Conservation (phyloP, 2,329 filamentous ascomycete genomes). For the Graphilbum fragrans region DNA sequence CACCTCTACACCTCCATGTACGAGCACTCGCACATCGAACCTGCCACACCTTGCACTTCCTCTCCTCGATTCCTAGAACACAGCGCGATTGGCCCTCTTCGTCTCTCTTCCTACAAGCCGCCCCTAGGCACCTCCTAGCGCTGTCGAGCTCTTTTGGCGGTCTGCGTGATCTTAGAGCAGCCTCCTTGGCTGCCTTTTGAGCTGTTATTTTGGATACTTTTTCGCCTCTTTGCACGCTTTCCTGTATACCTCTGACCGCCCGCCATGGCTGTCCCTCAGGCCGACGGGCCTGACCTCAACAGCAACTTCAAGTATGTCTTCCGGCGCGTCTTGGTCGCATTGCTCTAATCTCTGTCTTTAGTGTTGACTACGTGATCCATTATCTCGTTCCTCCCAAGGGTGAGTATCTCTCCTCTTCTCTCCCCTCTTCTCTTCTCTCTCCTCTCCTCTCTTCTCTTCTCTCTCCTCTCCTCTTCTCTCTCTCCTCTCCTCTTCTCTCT, state of each 20-base stretch:
- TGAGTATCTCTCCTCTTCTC: background rate
- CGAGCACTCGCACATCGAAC: too few species aligned
- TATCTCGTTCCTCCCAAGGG: background rate
- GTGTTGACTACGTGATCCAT: slow-evolving; percentile 1
- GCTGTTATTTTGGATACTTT: background rate
- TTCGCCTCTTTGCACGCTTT: background rate
- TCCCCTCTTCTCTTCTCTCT: background rate
- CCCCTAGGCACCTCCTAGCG: too few species aligned
- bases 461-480: background rate
- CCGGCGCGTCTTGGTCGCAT: background rate
- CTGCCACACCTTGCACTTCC: too few species aligned
- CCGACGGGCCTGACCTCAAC: slow-evolving; percentile 7
- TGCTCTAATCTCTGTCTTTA: background rate
- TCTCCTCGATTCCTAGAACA: too few species aligned
- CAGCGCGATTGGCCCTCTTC: too few species aligned
- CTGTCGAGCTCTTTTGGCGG: too few species aligned
- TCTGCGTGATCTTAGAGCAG: too few species aligned
- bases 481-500: background rate
- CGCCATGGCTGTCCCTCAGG: slow-evolving; percentile 11
- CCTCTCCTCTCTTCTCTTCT: background rate
- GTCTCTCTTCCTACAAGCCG: too few species aligned
- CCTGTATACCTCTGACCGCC: background rate
- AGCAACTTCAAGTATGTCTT: slow-evolving; percentile 15
- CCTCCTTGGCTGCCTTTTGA: too few species aligned
- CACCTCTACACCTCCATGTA: too few species aligned